Evolutionary conservation across 805 yeast genomes (phyloP).

Genomic region (Suhomyces pyralidae): DNA sequence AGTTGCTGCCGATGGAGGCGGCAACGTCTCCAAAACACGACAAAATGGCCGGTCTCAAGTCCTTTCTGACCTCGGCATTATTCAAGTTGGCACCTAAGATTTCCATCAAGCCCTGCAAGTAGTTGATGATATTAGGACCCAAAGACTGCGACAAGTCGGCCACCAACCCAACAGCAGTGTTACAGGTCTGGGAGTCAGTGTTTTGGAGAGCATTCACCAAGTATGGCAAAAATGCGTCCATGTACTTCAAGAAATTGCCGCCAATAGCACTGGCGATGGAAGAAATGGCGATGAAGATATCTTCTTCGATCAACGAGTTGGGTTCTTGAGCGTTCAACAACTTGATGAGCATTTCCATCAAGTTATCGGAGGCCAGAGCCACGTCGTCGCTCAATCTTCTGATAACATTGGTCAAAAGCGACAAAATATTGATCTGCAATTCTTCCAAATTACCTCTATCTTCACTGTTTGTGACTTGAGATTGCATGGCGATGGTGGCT

Average conservation of each 20-base stretch:
- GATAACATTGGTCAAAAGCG: conserved; percentile 76
- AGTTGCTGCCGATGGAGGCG: conserved; percentile 74
- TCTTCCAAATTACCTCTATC: conserved; percentile 80
- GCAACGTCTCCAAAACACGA: conserved; percentile 97
- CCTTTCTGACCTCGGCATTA: conserved; percentile 66
- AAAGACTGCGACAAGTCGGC: conserved; percentile 92
- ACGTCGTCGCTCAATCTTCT: conserved; percentile 75
- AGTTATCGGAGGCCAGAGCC: conserved; percentile 62
- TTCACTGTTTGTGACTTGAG: conserved; percentile 61
- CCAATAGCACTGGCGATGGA: conserved; percentile 84
- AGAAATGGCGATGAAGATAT: conserved; percentile 86
- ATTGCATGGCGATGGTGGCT: conserved; percentile 54
- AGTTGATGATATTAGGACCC: conserved; percentile 68
- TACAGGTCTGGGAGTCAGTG: conserved; percentile 78
- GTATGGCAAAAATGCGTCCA: conserved; percentile 81
- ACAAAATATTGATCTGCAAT: conserved; percentile 76
- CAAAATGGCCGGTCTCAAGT: conserved; percentile 80
- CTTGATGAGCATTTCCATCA: conserved; percentile 80
- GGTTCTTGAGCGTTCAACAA: conserved; percentile 57
- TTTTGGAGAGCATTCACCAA: conserved; percentile 76
- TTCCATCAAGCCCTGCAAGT: conserved; percentile 77
- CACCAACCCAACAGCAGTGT: conserved; percentile 89
- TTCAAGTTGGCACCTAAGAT: conserved; percentile 74
- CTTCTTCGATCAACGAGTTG: conserved; percentile 87
- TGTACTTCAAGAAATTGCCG: conserved; percentile 65